Conservation (phyloP, 768 basidiomycete species). For the Cyclocybe cylindracea region DNA sequence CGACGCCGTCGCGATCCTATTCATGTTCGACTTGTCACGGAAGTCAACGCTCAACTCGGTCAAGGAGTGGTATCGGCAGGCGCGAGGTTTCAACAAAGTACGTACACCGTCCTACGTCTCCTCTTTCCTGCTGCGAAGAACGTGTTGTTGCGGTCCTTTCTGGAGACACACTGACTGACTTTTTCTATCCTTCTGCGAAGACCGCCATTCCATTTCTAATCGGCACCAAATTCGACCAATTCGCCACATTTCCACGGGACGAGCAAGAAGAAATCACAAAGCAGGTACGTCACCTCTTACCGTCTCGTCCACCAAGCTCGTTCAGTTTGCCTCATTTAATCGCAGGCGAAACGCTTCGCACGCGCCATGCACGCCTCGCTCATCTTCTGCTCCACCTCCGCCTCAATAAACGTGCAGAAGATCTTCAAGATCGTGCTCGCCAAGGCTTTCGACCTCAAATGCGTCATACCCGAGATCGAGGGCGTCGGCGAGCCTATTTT, state of each 20-base stretch:
- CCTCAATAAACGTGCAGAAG: slow-evolving; percentile 99
- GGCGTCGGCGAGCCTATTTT: slow-evolving; percentile 95
- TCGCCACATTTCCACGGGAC: slow-evolving; percentile 92
- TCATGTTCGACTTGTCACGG: slow-evolving; percentile 99
- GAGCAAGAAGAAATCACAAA: slow-evolving; percentile 99
- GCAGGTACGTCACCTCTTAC: slow-evolving; percentile 57
- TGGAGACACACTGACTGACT: too few species aligned
- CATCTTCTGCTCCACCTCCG: slow-evolving; percentile 98
- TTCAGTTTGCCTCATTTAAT: slow-evolving; percentile 1
- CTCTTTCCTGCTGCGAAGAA: too few species aligned
- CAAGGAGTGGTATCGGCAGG: slow-evolving; percentile 99
- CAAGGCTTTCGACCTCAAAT: slow-evolving; percentile 98
- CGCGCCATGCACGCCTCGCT: slow-evolving; percentile 99
- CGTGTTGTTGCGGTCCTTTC: too few species aligned
- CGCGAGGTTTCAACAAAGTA: slow-evolving; percentile 99
- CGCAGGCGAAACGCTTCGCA: slow-evolving; percentile 97
- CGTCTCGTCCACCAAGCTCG: neutral
- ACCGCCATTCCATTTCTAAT: slow-evolving; percentile 98
- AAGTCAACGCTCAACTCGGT: slow-evolving; percentile 98
- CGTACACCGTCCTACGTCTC: slow-evolving; percentile 3
- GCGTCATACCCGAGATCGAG: slow-evolving; percentile 97
- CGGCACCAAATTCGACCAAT: slow-evolving; percentile 98
- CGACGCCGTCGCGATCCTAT: slow-evolving; percentile 98
- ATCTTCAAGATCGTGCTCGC: slow-evolving; percentile 98
- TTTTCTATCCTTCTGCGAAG: slow-evolving; percentile 37